Conservation (phyloP, 2,329 filamentous ascomycete genomes). For the Didymella arachidicola region DNA sequence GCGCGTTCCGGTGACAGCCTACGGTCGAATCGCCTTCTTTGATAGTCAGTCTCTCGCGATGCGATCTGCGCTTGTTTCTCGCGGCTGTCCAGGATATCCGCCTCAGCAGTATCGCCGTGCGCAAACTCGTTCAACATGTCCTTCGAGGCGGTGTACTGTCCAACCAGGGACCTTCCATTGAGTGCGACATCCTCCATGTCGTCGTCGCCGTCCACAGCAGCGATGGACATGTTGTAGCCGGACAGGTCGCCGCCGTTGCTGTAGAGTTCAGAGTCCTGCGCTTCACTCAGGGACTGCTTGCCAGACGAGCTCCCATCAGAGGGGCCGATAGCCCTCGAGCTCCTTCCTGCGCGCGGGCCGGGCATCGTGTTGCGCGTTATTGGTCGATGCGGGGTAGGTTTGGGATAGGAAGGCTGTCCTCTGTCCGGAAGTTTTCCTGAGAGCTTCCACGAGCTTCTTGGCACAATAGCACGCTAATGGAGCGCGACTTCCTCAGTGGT, state of each 20-base stretch:
- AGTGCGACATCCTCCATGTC: constrained; percentile 75
- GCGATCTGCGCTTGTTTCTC: constrained; percentile 91
- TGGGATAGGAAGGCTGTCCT: constrained; percentile 6
- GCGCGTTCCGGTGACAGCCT: constrained; percentile 81
- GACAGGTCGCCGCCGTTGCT: constrained; percentile 78
- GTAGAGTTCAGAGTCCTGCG: constrained; percentile 87
- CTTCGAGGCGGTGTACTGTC: constrained; percentile 93
- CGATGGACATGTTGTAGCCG: constrained; percentile 90
- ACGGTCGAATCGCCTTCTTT: constrained; percentile 92
- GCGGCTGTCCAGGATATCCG: constrained; percentile 83
- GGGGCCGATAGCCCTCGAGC: constrained; percentile 80
- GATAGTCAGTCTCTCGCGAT: constrained; percentile 95
- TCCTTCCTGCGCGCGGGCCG: constrained; percentile 63
- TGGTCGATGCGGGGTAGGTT: constrained; percentile 19
- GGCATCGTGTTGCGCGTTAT: constrained; percentile 44
- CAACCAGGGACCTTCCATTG: constrained; percentile 77
- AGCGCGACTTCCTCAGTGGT: constrained; percentile 8
- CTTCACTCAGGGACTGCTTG: constrained; percentile 90
- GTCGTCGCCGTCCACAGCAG: constrained; percentile 78
- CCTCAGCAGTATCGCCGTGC: constrained; percentile 87
- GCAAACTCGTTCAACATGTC: constrained; percentile 95
- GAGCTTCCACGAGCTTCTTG: constrained; percentile 21
- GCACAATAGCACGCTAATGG: constrained; percentile 17
- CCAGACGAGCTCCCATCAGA: constrained; percentile 81
- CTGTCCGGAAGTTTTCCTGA: constrained; percentile 15